These are phyloP conservation scores for Magnaporthiopsis poae DNA, from an alignment of 2,329 filamentous ascomycete genomes.

Conservation along the genomic window DNA sequence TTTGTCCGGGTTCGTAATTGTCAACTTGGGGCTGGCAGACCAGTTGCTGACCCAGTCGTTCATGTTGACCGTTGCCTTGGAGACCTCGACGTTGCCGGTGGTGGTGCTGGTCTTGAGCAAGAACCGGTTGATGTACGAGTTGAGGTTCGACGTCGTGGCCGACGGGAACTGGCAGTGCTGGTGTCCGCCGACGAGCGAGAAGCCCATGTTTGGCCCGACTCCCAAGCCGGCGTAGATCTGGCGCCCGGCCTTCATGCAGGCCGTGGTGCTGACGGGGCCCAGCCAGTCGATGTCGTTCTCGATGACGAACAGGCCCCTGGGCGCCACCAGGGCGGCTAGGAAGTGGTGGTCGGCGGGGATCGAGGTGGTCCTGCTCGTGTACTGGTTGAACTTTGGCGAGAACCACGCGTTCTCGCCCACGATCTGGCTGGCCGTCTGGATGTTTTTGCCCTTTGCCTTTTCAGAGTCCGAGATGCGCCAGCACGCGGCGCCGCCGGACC, in stretches of 20 bases:
- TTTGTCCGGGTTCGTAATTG: not conserved
- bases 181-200: conserved; percentile 40
- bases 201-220: conserved; percentile 41
- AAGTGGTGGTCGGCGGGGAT: conserved; percentile 46
- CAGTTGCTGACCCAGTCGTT: conserved; percentile 26
- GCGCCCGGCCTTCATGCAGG: conserved; percentile 41
- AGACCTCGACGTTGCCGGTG: conserved; percentile 23
- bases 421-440: conserved; percentile 48
- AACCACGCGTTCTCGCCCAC: conserved; percentile 52
- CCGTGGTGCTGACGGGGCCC: conserved; percentile 41
- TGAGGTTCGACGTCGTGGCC: conserved; percentile 28
- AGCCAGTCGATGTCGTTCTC: conserved; percentile 49
- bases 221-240: conserved; percentile 41
- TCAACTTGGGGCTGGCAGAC: conserved; percentile 14
- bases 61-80: conserved; percentile 24
- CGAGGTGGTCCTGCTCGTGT: conserved; percentile 31
- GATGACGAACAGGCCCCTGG: conserved; percentile 40
- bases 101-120: conserved; percentile 23
- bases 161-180: conserved; percentile 43
- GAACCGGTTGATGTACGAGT: conserved; percentile 42
- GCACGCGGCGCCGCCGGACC: conserved; percentile 47
- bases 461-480: conserved; percentile 43
- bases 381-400: conserved; percentile 39
- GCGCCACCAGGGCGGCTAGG: conserved; percentile 43
- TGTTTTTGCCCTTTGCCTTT: conserved; percentile 40